phyloP scores from a whole-genome alignment of 106 monocot genomes.

The Phalaenopsis equestris region DNA sequence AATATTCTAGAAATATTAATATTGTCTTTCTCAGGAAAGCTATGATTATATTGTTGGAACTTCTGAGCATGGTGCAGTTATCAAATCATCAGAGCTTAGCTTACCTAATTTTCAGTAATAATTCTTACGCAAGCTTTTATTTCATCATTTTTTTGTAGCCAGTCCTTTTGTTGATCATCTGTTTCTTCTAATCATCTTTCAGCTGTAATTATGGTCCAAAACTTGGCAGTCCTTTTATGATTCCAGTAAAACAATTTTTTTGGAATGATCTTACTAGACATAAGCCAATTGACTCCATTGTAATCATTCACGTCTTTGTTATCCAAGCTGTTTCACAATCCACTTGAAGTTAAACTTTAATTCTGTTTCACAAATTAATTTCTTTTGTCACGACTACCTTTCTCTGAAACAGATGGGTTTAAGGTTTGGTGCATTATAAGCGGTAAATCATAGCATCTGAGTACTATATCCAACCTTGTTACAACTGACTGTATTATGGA shows the following conservation, averaged over 20 bases:
- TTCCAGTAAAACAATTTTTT: neutral
- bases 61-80: constrained; percentile 78
- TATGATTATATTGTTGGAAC: constrained; percentile 95
- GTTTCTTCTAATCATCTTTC: neutral
- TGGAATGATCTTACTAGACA: neutral
- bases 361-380: neutral
- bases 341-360: neutral
- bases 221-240: neutral
- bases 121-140: neutral
- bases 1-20: constrained; percentile 2
- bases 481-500: neutral
- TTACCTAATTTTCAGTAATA: constrained; percentile 63
- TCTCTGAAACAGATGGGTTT: neutral
- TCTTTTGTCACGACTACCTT: neutral
- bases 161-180: neutral
- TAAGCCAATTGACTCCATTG: neutral
- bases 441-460: neutral
- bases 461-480: neutral
- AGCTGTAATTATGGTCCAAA: neutral
- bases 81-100: constrained; percentile 72
- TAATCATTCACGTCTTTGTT: neutral
- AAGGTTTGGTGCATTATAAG: neutral
- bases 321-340: neutral
- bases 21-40: constrained; percentile 49
- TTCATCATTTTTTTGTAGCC: neutral